Base-by-base conservation (phyloP, 1,284 basidiomycete genomes). In the Rhodotorula sp. region DNA sequence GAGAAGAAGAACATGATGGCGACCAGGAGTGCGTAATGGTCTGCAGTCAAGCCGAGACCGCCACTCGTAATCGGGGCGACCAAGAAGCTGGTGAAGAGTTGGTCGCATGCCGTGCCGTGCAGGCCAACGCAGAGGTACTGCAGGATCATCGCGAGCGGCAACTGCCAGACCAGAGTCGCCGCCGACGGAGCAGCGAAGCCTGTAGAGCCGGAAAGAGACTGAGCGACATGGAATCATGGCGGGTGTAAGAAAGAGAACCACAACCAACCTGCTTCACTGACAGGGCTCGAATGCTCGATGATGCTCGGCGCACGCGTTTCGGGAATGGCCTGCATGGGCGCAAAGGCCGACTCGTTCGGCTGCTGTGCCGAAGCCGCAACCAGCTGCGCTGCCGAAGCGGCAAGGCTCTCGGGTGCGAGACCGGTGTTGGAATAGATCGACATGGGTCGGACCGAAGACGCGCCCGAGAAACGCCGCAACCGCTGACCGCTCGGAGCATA, bases 291-390 rank as follows among this genome's bases (percentile, higher is more conserved):
- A 12, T 68, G 57, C 43, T 77, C 72, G 64, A 78, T 45, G 7
- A 73, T 65, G 54, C 70, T 74, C 8, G 73, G 59, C 1, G 72
- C 38, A 12, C 75, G 62, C 28, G 49, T 54, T 47, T 76, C 75
- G 26, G 75, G 75, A 15, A 76, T 76, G 2, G 71, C 69, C 14
- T 69, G 93, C 94, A 97, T 93, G 81, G 95, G 93, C 73, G 94
- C 89, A 81, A 98, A 99, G 0, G 94, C 93, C 6, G 91, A 90
- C 81, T 95, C 93, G 81, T 97, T 94, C 81, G 98, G 97, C 26
- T 56, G 62, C 62, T 63, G 62, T 3, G n/a, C 52, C 23, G 54
- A 19, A 31, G 5, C n/a, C 16, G 43, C 26, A 3, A 56, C 54
- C 26, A 67, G 61, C 49, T 62, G 66, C 2, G 19, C 55, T 2